Conservation (phyloP, 2,329 filamentous ascomycete species). For the Gnomoniopsis smithogilvyi region DNA sequence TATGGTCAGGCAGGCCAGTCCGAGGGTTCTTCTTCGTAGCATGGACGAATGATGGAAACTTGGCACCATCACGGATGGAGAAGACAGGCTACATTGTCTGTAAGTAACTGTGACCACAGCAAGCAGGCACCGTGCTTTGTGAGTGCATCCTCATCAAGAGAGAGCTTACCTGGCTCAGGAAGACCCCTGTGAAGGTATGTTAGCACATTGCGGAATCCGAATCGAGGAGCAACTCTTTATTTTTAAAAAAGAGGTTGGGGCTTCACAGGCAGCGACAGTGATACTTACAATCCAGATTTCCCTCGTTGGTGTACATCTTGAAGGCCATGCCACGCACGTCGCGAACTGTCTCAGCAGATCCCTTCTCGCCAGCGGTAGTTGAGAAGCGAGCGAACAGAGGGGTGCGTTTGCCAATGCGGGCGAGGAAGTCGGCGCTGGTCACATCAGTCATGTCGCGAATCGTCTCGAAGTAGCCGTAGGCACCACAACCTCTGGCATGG, state of each 20-base stretch:
- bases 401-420: conserved; percentile 50
- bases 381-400: conserved; percentile 32
- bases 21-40: conserved; percentile 12
- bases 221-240: too few species aligned
- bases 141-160: neutral
- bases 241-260: too few species aligned
- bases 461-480: conserved; percentile 58
- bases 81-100: conserved; percentile 33
- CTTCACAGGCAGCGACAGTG: too few species aligned
- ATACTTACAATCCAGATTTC: conserved; percentile 53
- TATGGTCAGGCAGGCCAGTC: conserved; percentile 21
- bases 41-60: conserved; percentile 38
- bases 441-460: conserved; percentile 56
- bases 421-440: conserved; percentile 52
- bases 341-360: conserved; percentile 51
- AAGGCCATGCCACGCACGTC: conserved; percentile 64
- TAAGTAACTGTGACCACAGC: neutral
- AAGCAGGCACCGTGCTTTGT: neutral
- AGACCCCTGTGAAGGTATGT: conserved; percentile 18
- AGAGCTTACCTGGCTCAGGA: neutral
- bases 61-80: conserved; percentile 44
- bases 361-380: conserved; percentile 13
- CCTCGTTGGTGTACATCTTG: conserved; percentile 63
- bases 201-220: too few species aligned
- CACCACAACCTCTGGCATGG: conserved; percentile 46